Conservation (phyloP, 2,329 filamentous ascomycete species). For the Pseudogymnoascus pannorum region DNA sequence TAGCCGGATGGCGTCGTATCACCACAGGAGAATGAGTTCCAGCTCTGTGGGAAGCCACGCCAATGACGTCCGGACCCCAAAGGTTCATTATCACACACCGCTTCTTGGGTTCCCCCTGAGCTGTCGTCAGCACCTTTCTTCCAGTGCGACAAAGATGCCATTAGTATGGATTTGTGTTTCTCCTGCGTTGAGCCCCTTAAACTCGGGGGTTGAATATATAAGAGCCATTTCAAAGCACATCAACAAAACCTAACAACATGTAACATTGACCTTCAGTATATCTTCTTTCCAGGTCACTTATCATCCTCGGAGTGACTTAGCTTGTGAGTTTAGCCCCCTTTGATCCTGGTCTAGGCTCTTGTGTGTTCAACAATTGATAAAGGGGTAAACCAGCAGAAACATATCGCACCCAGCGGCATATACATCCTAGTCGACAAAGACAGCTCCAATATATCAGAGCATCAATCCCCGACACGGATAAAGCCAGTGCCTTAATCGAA, state of each 20-base stretch:
- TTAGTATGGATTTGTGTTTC: background rate
- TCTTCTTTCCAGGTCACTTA: background rate
- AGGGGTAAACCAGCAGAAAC: background rate
- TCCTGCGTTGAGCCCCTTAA: constrained; percentile 1
- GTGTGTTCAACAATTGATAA: background rate
- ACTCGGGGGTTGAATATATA: background rate
- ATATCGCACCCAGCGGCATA: background rate
- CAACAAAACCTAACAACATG: background rate
- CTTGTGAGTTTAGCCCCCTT: background rate
- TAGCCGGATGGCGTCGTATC: background rate
- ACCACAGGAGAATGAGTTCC: background rate
- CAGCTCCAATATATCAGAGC: background rate
- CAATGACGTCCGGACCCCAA: background rate
- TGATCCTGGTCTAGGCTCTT: background rate
- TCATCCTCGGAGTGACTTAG: background rate
- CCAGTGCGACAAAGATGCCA: background rate
- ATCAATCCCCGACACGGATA: background rate
- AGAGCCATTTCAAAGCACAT: background rate
- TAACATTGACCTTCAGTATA: background rate
- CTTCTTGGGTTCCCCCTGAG: background rate
- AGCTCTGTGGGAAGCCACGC: background rate
- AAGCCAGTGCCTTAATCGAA: background rate
- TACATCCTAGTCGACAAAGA: background rate
- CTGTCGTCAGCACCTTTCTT: background rate
- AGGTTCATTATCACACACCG: background rate